Base-by-base conservation (phyloP, 83 land plant species). In the Larix sibirica region DNA sequence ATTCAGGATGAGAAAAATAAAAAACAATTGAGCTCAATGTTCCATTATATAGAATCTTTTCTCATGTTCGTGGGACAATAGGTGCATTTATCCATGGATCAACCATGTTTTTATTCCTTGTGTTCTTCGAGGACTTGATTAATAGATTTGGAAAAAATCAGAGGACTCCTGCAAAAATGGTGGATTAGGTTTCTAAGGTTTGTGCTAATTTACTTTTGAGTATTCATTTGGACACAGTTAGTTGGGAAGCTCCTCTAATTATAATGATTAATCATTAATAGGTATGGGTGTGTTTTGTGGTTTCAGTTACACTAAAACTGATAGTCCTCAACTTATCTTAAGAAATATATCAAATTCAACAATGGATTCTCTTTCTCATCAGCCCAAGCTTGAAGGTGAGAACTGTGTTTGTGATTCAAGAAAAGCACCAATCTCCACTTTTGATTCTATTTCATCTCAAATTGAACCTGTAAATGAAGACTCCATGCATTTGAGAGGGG, bases 91-190 rank as follows among this genome's bases (percentile, higher is more conserved):
- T 92, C 24, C 96, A 94, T 66, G 96, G 96, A 73, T 87, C 94
- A 24, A 86, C 96, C 68, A 92, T 94, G 91, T 95, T 95, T 10
- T 88, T 89, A 18, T 94, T 92, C 81, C 93, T 95, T 80, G 81
- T 91, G 13, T 80, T 95, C 42, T 93, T 93, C 74, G 97, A 94
- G 10, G 84, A 93, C 47, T 86, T 95, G 81, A 90, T 95, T 54
- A 93, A 95, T 80, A 94, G 92, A 18, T 93, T 95, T 70, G 97
- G 97, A 4, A 87, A 91, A 61, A 95, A 95, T 84, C 92, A 91
- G 83, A 17, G 64, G 16, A 84, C 90, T 84, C 86, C 94, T 44
- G 12, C 14, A n/a, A 84, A 84, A 56, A 90, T 91, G 93, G 91
- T 90, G 21, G 84, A 90, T 42, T 91, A 91, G 80, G 97, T 95